These are phyloP conservation scores for Salix arbutifolia DNA, from an alignment of 345 rosid genomes.

Conservation along the genomic window DNA sequence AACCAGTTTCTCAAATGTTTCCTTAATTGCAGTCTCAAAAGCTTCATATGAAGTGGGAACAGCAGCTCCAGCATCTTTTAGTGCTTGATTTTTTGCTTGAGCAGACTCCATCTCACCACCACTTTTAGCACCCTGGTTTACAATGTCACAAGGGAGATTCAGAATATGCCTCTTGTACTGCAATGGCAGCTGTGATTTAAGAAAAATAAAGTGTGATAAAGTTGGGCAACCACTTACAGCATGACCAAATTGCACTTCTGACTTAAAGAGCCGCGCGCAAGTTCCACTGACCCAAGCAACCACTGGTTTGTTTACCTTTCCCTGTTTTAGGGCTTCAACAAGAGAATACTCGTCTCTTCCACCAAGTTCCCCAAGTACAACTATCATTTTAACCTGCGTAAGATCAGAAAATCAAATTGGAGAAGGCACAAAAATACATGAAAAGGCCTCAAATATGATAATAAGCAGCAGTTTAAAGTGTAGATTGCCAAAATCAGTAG, in stretches of 20 bases:
- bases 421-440: not conserved
- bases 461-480: not conserved
- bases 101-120: conserved; percentile 98
- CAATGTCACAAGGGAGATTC: conserved; percentile 17
- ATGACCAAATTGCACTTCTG: conserved; percentile 98
- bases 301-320: conserved; percentile 88
- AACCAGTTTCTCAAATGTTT: conserved; percentile 86
- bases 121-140: conserved; percentile 89
- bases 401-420: conserved; percentile 9
- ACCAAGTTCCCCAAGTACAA: conserved; percentile 97
- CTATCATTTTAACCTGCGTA: conserved; percentile 79
- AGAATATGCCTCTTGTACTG: not conserved
- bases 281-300: conserved; percentile 99
- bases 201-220: conserved; percentile 1
- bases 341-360: conserved; percentile 95
- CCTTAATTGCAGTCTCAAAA: conserved; percentile 66
- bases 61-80: conserved; percentile 77
- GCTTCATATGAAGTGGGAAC: conserved; percentile 95
- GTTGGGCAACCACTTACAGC: conserved; percentile 63
- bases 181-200: not conserved
- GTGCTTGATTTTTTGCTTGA: conserved; percentile 96
- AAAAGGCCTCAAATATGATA: not conserved
- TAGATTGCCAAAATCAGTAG: not conserved
- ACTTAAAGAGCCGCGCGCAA: conserved; percentile 92
- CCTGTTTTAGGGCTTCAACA: conserved; percentile 90